phyloP scores from a whole-genome alignment of 805 yeast species.

The Lipomyces starkeyi region DNA sequence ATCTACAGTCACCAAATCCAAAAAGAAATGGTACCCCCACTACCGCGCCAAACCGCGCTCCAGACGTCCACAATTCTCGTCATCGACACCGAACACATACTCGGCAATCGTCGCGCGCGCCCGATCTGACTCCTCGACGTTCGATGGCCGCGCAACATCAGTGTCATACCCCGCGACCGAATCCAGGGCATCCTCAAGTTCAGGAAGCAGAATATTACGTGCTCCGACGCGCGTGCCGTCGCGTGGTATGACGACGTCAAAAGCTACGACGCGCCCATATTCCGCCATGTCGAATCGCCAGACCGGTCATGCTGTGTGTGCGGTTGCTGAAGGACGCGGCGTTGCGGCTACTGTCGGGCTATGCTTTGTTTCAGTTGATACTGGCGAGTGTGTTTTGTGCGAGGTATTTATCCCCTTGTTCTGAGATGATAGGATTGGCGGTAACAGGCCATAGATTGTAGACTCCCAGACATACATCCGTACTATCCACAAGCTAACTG shows the following conservation, averaged over 20 bases:
- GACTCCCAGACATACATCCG: conserved; percentile 57
- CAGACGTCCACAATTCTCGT: neutral
- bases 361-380: conserved; percentile 49
- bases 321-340: conserved; percentile 40
- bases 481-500: conserved; percentile 51
- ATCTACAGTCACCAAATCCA: neutral
- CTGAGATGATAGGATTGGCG: neutral
- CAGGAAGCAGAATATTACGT: conserved; percentile 5
- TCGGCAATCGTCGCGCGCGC: neutral
- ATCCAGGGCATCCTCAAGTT: neutral
- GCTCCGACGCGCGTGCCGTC: conserved; percentile 12
- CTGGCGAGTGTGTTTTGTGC: conserved; percentile 49
- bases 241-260: conserved; percentile 5
- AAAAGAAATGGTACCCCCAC: neutral
- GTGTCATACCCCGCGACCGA: neutral
- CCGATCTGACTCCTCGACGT: neutral
- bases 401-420: conserved; percentile 41
- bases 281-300: conserved; percentile 25
- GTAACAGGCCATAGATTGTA: conserved; percentile 25
- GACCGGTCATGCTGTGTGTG: conserved; percentile 34
- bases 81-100: neutral
- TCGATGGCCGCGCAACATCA: neutral
- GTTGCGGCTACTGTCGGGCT: conserved; percentile 48
- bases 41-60: neutral
- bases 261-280: conserved; percentile 13